Base-by-base conservation (phyloP, 2,329 filamentous ascomycete species). In the Lasiodiplodia hormozganensis region DNA sequence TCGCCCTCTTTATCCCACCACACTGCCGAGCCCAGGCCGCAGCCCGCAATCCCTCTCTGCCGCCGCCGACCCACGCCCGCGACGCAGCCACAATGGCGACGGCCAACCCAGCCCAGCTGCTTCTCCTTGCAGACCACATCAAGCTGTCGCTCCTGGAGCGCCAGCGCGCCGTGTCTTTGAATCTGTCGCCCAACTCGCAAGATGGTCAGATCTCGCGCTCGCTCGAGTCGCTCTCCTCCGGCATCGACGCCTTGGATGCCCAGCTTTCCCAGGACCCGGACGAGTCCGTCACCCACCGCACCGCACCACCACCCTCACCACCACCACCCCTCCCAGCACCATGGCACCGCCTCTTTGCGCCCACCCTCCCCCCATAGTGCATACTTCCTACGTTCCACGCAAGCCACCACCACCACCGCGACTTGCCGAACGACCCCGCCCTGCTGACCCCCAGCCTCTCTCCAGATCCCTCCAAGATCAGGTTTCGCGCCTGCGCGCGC, bases 101-200 rank as follows among this genome's bases (percentile, higher is more conserved):
- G 74, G 85, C 84, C 69, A 88, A 85, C 73, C 84, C 88, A 62
- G 85, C 86, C 16, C 94, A 97, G 80, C 90, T 98, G 73, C 93
- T 94, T 79, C 90, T 98, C 66, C 89, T 98, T 69, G 93, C 94
- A 76, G 96, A 99, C 82, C 95, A 98, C 81, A 92, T 98, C 85
- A 97, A 98, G 82, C 88, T 98, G 70, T 97, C 94, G 16, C 87
- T 99, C 18, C 89, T 98, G 31, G 96, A 98, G 83, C 90, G 95
- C 69, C 91, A 97, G 82, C 90, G 95, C 69, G 93, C 94, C 60
- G 89, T 93, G 74, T 92, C 89, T 16, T 86, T 97, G 54, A 90
- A 93, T 73, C 87, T 97, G 68, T 88, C 93, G 69, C 88, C 88
- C 62, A 91, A 91, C 77, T 89, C 90, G 23, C 93, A 97, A 80